These are phyloP conservation scores for Vishniacozyma victoriae DNA, from an alignment of 768 basidiomycete species.

Conservation along the genomic window DNA sequence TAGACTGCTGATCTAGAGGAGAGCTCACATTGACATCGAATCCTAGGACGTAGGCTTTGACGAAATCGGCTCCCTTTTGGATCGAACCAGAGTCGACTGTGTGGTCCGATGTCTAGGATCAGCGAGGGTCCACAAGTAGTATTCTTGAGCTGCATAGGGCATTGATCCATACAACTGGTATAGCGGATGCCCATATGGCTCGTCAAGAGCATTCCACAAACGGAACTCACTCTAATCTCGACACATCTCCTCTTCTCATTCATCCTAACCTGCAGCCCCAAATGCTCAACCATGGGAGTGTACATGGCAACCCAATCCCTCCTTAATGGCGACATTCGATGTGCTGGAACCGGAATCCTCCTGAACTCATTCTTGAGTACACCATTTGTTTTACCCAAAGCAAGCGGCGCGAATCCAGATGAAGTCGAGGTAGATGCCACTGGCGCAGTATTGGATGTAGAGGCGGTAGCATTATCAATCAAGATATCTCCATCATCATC, in stretches of 20 bases:
- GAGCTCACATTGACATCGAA: conserved; percentile 82
- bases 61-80: conserved; percentile 95
- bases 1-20: background rate
- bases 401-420: conserved; percentile 66
- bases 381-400: conserved; percentile 54
- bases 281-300: conserved; percentile 87
- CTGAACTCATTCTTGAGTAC: conserved; percentile 75
- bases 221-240: conserved; percentile 75
- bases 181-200: too few relatives aligned
- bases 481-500: conserved; percentile 60
- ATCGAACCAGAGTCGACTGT: conserved; percentile 88
- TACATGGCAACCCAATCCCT: conserved; percentile 95
- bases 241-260: conserved; percentile 83
- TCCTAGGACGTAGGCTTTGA: conserved; percentile 87
- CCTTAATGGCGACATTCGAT: conserved; percentile 94
- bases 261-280: conserved; percentile 95
- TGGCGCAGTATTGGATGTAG: conserved; percentile 33
- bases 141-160: too few relatives aligned
- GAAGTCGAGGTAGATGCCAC: conserved; percentile 51
- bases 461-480: conserved; percentile 55
- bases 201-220: too few relatives aligned
- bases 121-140: too few relatives aligned
- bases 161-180: too few relatives aligned
- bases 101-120: conserved; percentile 73
- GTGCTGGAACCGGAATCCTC: conserved; percentile 85